These are phyloP conservation scores for Ambrosia hybrid DNA, from an alignment of 140 eudicot species.

Conservation along the genomic window DNA sequence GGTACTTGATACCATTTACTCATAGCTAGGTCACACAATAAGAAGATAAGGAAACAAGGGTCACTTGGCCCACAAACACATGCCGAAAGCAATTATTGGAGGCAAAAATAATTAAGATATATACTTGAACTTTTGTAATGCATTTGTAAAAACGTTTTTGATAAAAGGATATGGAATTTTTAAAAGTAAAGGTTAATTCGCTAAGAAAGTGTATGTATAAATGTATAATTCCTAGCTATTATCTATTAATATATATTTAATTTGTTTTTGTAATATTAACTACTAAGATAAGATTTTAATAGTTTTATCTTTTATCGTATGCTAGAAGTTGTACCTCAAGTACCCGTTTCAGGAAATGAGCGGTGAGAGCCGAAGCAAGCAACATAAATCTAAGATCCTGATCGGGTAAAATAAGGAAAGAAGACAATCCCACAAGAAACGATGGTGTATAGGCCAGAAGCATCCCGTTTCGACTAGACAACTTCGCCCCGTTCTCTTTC, in stretches of 20 bases:
- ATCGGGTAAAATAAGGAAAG: slow-evolving; percentile 35
- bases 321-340: slow-evolving; percentile 47
- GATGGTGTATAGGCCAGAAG: slow-evolving; percentile 54
- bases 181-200: neutral
- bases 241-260: too few species aligned
- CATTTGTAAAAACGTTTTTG: neutral
- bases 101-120: too few species aligned
- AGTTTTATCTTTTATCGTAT: neutral
- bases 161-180: neutral
- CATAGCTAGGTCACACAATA: too few species aligned
- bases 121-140: too few species aligned
- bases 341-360: slow-evolving; percentile 62
- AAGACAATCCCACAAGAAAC: slow-evolving; percentile 42
- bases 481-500: slow-evolving; percentile 14
- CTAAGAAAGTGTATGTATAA: too few species aligned
- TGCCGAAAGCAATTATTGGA: too few species aligned
- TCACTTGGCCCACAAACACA: too few species aligned
- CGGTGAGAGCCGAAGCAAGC: slow-evolving; percentile 45
- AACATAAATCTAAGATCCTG: slow-evolving; percentile 41
- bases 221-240: too few species aligned
- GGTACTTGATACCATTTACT: too few species aligned
- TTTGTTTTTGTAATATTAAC: too few species aligned
- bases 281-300: too few species aligned
- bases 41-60: too few species aligned
- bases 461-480: slow-evolving; percentile 54